These are phyloP conservation scores for Kwoniella dendrophila DNA, from an alignment of 768 basidiomycete genomes.

Conservation along the genomic window DNA sequence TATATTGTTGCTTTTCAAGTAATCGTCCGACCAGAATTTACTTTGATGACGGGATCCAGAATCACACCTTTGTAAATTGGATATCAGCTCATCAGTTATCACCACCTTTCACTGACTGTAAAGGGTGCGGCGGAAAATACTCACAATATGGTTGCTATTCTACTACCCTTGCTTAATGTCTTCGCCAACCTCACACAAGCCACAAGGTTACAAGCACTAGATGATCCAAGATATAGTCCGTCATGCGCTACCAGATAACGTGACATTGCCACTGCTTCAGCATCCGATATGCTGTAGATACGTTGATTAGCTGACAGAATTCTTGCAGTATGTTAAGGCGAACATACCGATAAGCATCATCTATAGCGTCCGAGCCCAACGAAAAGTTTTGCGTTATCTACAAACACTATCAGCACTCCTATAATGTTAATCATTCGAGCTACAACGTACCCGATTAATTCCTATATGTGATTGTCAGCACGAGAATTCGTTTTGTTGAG, in stretches of 20 bases:
- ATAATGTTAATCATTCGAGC: not conserved
- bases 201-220: constrained; percentile 94
- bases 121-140: not conserved
- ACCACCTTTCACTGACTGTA: not conserved
- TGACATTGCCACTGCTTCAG: constrained; percentile 93
- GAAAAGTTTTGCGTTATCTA: constrained; percentile 82
- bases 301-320: not conserved
- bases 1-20: constrained; percentile 40
- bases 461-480: constrained; percentile 28
- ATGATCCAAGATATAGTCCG: constrained; percentile 92
- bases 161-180: constrained; percentile 68
- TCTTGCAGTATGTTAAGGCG: not conserved
- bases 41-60: constrained; percentile 90
- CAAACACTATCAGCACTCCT: not conserved
- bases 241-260: constrained; percentile 87
- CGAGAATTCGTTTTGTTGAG: not conserved
- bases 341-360: constrained; percentile 79
- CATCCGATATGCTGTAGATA: constrained; percentile 77
- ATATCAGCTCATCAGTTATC: not conserved
- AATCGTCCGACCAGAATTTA: constrained; percentile 61
- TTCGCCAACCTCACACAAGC: constrained; percentile 80
- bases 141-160: constrained; percentile 83
- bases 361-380: constrained; percentile 77
- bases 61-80: constrained; percentile 67
- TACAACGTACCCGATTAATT: constrained; percentile 71